A percentile compares a stretch with the other conserved stretches of the same genome.
These are phyloP conservation scores for Coniferiporia weirii DNA, from an alignment of 1,284 basidiomycete genomes.

Conservation along the genomic window DNA sequence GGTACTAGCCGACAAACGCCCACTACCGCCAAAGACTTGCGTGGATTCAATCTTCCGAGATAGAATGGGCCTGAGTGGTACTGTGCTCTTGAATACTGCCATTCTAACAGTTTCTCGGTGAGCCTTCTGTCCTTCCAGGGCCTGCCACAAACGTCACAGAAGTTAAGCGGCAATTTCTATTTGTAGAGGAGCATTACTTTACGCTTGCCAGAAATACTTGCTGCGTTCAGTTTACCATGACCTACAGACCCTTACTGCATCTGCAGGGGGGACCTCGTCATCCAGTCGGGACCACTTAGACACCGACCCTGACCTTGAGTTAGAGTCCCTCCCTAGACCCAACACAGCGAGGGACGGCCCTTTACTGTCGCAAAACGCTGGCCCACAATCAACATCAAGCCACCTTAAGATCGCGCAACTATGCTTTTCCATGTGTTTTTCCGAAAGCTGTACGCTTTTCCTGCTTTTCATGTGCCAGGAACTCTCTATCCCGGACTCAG, in stretches of 20 bases:
- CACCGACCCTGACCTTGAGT: constrained; percentile 13
- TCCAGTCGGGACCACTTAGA: constrained; percentile 33
- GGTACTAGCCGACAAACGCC: not conserved
- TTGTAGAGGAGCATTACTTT: constrained; percentile 42
- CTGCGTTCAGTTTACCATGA: constrained; percentile 52
- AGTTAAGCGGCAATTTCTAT: not conserved
- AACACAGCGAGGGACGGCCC: constrained; percentile 3
- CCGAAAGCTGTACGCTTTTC: constrained; percentile 65
- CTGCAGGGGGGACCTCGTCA: constrained; percentile 20
- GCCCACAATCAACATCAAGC: not conserved
- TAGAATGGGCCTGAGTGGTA: not conserved
- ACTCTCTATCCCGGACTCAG: constrained; percentile 42
- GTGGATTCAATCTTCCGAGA: not conserved
- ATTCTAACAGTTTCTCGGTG: constrained; percentile 1
- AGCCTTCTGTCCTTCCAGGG: not conserved
- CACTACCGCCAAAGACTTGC: not conserved
- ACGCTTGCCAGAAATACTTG: constrained; percentile 50
- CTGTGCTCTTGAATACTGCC: not conserved
- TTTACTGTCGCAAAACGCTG: not conserved
- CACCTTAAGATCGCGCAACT: constrained; percentile 51
- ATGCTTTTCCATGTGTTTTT: constrained; percentile 60
- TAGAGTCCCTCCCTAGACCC: constrained; percentile 10
- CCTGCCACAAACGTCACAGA: not conserved
- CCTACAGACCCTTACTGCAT: constrained; percentile 37
- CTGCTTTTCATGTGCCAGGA: constrained; percentile 63